phyloP scores from a whole-genome alignment of 805 yeast genomes.

The Candida boleticola region DNA sequence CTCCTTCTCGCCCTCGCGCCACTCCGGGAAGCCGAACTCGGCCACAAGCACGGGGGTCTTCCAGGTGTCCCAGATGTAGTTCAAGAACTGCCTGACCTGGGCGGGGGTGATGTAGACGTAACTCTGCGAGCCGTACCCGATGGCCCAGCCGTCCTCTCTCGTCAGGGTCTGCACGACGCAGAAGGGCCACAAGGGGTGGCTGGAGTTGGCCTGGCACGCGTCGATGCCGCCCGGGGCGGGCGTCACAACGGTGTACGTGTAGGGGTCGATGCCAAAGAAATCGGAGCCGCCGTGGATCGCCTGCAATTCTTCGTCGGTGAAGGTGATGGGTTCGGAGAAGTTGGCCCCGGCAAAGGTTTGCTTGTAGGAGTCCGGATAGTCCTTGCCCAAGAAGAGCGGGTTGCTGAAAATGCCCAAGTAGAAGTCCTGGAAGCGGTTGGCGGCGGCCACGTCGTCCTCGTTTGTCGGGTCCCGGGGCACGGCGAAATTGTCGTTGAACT shows the following conservation, averaged over 20 bases:
- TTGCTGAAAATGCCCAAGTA: constrained; percentile 23
- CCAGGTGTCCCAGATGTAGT: constrained; percentile 21
- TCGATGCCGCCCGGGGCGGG: constrained; percentile 20
- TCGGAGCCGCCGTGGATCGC: constrained; percentile 23
- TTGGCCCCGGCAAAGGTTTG: constrained; percentile 17
- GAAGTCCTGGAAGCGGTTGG: constrained; percentile 22
- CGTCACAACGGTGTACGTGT: constrained; percentile 20
- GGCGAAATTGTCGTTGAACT: constrained; percentile 25
- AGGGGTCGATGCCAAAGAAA: constrained; percentile 31
- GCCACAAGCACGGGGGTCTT: constrained; percentile 24
- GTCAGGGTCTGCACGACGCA: constrained; percentile 17
- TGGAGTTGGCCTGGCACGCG: constrained; percentile 18
- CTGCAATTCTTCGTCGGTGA: constrained; percentile 24
- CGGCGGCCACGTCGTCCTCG: constrained; percentile 21
- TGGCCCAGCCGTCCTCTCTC: constrained; percentile 16
- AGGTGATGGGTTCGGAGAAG: constrained; percentile 6
- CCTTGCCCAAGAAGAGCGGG: constrained; percentile 28
- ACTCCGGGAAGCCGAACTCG: constrained; percentile 33
- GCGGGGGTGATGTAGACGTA: constrained; percentile 21
- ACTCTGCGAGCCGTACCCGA: constrained; percentile 20
- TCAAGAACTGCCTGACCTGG: constrained; percentile 24
- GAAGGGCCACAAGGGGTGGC: constrained; percentile 22
- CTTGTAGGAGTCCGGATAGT: constrained; percentile 23
- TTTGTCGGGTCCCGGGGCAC: constrained; percentile 23
- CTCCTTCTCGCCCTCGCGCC: constrained; percentile 24